Base-by-base conservation (phyloP, 345 rosid genomes). In the Corchorus olitorius region DNA sequence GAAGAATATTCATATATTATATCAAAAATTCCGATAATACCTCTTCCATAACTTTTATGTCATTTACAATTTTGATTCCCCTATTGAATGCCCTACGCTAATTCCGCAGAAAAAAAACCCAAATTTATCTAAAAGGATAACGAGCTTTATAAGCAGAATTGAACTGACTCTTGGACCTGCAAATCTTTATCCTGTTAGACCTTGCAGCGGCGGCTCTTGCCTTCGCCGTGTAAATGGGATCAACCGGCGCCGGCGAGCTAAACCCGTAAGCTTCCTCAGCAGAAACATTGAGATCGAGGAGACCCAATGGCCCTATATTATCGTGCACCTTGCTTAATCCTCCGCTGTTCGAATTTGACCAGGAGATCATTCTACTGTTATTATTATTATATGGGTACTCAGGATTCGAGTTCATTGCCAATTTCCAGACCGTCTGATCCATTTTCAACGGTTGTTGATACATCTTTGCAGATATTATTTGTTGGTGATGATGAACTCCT, bases 201-300 rank as follows among this genome's bases (percentile, higher is more conserved):
- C 87, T 82, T 16, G 86, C 89, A 15, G 87, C 86, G 39, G 87
- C 83, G 39, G 87, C 83, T 62, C 62, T 53, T 6, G 73, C 80
- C 72, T 34, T 84, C 3, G 35, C 11, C 6, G 15, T 17, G 0
- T 3, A 6, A 1, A 48, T 37, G 6, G 6, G 1, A 49, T 49
- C 58, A 8, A 49, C 33, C 2, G 22, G 16, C 7, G 16, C 11
- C 0, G 13, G 10, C 22, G 34, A 65, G 14, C 69, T 10, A 41
- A 65, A 41, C 16, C 33, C 33, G 0, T 27, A 9, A 19, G 70
- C 64, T 59, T 77, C 81, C 53, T 41, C 67, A 0, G 39, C n/a
- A 3, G 77, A 60, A 2, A 76, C 56, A 74, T 82, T 85, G 16
- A 85, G 86, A 78, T 85, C 85, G 33, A 50, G 4, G 6, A 48